Conservation (phyloP, 164 flowering plant genomes). For the Warburgia ugandensis region DNA sequence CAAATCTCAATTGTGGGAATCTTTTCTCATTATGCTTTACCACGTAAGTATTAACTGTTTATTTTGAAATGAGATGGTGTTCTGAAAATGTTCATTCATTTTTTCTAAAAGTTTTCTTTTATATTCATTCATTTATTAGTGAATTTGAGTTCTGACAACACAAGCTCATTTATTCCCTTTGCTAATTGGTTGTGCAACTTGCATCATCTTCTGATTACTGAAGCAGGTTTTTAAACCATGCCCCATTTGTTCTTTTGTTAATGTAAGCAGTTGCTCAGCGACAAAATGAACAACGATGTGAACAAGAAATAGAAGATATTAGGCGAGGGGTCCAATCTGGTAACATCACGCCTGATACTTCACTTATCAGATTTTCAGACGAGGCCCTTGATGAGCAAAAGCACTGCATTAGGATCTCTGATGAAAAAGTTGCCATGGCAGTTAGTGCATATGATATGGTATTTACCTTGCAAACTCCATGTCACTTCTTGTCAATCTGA, state of each 20-base stretch:
- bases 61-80: too few relatives aligned
- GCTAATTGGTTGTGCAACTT: neutral
- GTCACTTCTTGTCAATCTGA: too few relatives aligned
- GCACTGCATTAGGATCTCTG: constrained; percentile 84
- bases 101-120: too few relatives aligned
- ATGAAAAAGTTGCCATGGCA: constrained; percentile 91
- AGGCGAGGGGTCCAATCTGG: constrained; percentile 54
- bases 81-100: too few relatives aligned
- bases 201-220: neutral
- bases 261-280: constrained; percentile 51
- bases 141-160: too few relatives aligned
- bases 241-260: constrained; percentile 5
- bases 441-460: constrained; percentile 91
- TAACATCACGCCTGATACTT: constrained; percentile 46
- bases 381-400: constrained; percentile 95
- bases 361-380: constrained; percentile 66
- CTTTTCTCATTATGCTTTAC: too few relatives aligned
- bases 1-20: too few relatives aligned
- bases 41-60: too few relatives aligned
- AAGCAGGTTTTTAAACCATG: neutral
- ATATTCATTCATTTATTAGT: too few relatives aligned
- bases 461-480: too few relatives aligned
- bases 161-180: neutral
- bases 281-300: constrained; percentile 87
- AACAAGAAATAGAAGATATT: constrained; percentile 74